phyloP scores from a whole-genome alignment of 129 eudicot species.

The Deinandra increscens region DNA sequence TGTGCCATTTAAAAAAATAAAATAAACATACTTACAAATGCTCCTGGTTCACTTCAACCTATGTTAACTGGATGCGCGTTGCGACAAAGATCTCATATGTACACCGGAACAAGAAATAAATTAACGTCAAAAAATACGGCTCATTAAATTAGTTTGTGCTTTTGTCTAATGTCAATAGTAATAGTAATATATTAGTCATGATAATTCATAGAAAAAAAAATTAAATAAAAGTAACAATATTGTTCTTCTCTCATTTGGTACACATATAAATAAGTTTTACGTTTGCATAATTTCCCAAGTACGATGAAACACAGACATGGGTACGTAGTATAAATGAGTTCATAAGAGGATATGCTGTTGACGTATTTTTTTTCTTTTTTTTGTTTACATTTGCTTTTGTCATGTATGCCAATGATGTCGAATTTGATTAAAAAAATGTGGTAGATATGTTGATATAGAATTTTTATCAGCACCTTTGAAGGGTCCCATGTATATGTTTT shows the following conservation, averaged over 20 bases:
- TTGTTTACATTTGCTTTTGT: slow-evolving; percentile 5
- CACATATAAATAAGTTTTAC: neutral
- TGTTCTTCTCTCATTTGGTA: neutral
- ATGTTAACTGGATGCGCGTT: too few species aligned
- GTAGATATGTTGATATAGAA: neutral
- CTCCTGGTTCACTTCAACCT: too few species aligned
- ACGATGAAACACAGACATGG: neutral
- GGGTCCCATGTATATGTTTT: neutral
- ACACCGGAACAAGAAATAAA: too few species aligned
- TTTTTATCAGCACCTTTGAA: neutral
- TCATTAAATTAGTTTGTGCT: too few species aligned
- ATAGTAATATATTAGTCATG: neutral
- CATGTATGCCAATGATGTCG: neutral
- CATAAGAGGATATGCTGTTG: neutral
- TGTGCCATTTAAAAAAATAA: too few species aligned
- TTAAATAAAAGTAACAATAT: neutral
- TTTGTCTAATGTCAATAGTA: too few species aligned
- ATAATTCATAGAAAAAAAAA: neutral
- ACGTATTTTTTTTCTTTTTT: neutral
- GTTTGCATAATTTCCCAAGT: neutral
- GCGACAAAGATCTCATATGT: too few species aligned
- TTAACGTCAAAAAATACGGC: too few species aligned
- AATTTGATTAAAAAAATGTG: neutral
- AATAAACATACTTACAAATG: too few species aligned
- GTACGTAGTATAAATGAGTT: neutral